phyloP scores from a whole-genome alignment of 345 rosid genomes.

The Citrus sinensis region DNA sequence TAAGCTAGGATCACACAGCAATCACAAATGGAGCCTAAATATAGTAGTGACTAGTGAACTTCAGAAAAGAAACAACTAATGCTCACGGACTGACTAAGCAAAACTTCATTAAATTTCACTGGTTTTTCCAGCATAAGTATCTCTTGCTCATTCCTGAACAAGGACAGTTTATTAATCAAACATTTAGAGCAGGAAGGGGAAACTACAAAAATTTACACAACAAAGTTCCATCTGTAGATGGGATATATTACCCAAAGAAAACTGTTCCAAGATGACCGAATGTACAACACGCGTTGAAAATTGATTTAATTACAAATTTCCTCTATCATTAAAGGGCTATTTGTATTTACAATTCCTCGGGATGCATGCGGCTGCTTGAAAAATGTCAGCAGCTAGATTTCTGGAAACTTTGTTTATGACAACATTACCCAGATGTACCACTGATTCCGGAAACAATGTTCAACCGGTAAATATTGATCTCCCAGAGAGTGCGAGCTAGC shows the following conservation, averaged over 20 bases:
- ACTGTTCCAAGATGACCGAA: neutral
- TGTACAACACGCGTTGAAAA: conserved; percentile 13
- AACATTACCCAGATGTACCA: conserved; percentile 17
- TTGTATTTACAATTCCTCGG: conserved; percentile 24
- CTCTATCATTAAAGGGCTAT: conserved; percentile 18
- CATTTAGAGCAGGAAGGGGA: neutral
- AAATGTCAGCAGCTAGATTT: conserved; percentile 37
- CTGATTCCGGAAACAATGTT: conserved; percentile 10
- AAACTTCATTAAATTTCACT: neutral
- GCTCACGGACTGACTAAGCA: neutral
- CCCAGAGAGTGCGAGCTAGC: conserved; percentile 1
- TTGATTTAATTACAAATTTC: conserved; percentile 13
- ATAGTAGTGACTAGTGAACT: neutral
- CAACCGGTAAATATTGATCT: neutral
- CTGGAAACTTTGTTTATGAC: conserved; percentile 18
- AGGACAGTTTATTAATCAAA: neutral
- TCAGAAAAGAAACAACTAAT: neutral
- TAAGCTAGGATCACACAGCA: neutral
- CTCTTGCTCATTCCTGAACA: neutral
- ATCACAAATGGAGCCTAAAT: neutral
- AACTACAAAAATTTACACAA: conserved; percentile 17
- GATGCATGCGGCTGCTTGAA: conserved; percentile 33
- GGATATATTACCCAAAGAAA: conserved; percentile 6
- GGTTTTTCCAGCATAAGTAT: neutral
- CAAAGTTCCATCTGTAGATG: conserved; percentile 1